phyloP scores from a whole-genome alignment of 1,139 yeast species.

The Candida glucosophila region DNA sequence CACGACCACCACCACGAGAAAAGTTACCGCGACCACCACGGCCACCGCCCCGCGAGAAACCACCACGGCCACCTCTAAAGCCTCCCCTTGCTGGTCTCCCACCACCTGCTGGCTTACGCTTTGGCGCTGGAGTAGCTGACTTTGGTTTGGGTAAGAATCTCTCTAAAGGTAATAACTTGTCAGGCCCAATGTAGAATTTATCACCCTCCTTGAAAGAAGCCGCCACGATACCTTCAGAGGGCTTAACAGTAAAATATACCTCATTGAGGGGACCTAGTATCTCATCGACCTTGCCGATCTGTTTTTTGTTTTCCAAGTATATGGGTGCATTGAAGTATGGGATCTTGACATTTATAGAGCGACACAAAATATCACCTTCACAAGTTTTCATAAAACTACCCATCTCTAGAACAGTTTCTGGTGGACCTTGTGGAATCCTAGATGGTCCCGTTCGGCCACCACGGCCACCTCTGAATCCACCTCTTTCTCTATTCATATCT shows the following conservation, averaged over 20 bases:
- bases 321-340: conserved; percentile 99
- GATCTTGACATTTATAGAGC: conserved; percentile 84
- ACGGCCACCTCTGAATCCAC: conserved; percentile 65
- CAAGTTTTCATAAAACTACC: conserved; percentile 88
- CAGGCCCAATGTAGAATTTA: conserved; percentile 91
- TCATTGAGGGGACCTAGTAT: conserved; percentile 96
- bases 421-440: conserved; percentile 73
- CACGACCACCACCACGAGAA: conserved; percentile 28
- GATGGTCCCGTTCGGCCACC: conserved; percentile 51
- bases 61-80: conserved; percentile 22
- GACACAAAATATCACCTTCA: conserved; percentile 96
- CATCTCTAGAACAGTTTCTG: conserved; percentile 90
- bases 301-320: conserved; percentile 88
- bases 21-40: conserved; percentile 29
- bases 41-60: conserved; percentile 34
- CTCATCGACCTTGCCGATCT: conserved; percentile 96
- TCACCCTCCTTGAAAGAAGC: conserved; percentile 90
- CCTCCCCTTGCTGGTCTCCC: conserved; percentile 19
- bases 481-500: conserved; percentile 55
- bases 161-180: conserved; percentile 89
- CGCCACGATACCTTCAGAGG: conserved; percentile 94
- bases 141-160: conserved; percentile 93
- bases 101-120: conserved; percentile 45
- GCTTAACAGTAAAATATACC: conserved; percentile 92
- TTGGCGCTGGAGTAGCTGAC: conserved; percentile 67